Base-by-base conservation (phyloP, 2,329 filamentous ascomycete species). In the Dactylonectria estremocensis region DNA sequence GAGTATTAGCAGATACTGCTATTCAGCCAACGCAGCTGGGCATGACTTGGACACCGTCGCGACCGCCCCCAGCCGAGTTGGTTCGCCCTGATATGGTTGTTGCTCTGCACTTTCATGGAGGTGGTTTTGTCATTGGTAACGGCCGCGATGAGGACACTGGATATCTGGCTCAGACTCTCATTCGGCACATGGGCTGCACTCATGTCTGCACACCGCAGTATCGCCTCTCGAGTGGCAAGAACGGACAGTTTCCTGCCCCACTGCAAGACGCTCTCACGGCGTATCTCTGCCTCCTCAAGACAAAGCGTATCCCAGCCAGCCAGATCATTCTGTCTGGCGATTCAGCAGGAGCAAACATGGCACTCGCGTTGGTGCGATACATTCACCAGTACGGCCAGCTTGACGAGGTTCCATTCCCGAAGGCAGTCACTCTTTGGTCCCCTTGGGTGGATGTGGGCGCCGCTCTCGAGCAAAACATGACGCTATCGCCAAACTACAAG, bases 171-270 rank as follows among this genome's bases (percentile, higher is more conserved):
- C 61, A 20, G 7, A 66, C 68, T 9, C 45, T 74, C 3, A 60
- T 72, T 2, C 55, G 48, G 28, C 43, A 68, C 4, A 69, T 72
- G 65, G 72, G 72, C 0, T 74, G 69, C 28, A 74, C 69, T 11
- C 72, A 74, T 37, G 72, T 74, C 8, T 74, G 72, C 55, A 63
- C 72, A 2, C 72, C 72, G 1, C 72, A 74, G 6, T 74, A 74
- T 14, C 72, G 72, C 1, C 61, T 74, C 0, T 67, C 72, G 3
- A 74, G 72, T 16, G 62, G 72, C 28, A 24, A 64, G 3, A 65
- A 71, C 3, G 72, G 72, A 0, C 58, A 68, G 0, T 74, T 74
- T 14, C 72, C 72, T 0, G 72, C 72, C 5, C 65, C 72, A 7
- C 33, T 74, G 0, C 72, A 74, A 24, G 72, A 74, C n/a, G 72